Evolutionary conservation across 1,139 yeast genomes (phyloP).

Genomic region (Debaryomyces robertsiae): DNA sequence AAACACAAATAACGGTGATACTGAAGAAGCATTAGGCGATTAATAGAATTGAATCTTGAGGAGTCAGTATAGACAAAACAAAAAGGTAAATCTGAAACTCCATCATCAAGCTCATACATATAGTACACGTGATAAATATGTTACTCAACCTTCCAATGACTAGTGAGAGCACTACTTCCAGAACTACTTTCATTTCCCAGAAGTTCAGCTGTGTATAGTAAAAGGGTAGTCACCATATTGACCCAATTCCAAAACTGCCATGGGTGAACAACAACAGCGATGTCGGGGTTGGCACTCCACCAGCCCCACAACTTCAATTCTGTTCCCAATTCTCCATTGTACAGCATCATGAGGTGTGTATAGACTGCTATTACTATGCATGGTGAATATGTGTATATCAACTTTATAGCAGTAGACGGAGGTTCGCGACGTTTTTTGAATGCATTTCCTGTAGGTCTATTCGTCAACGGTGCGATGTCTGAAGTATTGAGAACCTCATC

Average conservation of each 20-base stretch:
- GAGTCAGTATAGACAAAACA: neutral
- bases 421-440: slow-evolving; percentile 22
- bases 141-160: slow-evolving; percentile 49
- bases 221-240: slow-evolving; percentile 76
- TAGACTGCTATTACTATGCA: slow-evolving; percentile 92
- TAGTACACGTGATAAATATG: slow-evolving; percentile 1
- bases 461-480: neutral
- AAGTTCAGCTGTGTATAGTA: slow-evolving; percentile 79
- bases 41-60: slow-evolving; percentile 6
- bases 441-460: neutral
- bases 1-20: neutral
- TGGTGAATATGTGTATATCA: slow-evolving; percentile 87
- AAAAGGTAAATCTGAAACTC: neutral
- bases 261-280: slow-evolving; percentile 58
- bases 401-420: slow-evolving; percentile 51
- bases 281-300: slow-evolving; percentile 28
- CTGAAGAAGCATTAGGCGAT: neutral
- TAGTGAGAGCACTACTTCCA: slow-evolving; percentile 37
- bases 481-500: slow-evolving; percentile 4
- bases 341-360: slow-evolving; percentile 90
- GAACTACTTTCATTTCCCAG: slow-evolving; percentile 42
- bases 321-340: slow-evolving; percentile 73
- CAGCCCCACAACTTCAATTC: slow-evolving; percentile 63
- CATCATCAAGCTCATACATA: slow-evolving; percentile 2
- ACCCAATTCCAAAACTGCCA: slow-evolving; percentile 98